A percentile compares a stretch with the other conserved stretches of the same genome.
Conservation (phyloP, 371 early-diverging fungal genomes). For the Mycotypha africana region DNA sequence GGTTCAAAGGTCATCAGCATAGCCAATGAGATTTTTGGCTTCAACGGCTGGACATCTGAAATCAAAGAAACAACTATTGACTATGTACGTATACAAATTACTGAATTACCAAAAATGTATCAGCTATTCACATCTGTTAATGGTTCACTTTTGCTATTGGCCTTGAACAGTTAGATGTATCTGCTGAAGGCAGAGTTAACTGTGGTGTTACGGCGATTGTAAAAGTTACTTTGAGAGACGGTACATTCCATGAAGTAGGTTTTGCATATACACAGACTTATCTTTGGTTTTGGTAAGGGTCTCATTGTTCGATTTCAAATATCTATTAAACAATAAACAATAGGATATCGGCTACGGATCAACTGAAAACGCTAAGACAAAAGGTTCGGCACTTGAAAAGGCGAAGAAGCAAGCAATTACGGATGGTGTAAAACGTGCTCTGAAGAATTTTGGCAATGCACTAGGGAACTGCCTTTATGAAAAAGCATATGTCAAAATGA, state of each 20-base stretch:
- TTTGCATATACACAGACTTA: too few relatives aligned
- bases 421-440: slow-evolving; percentile 92
- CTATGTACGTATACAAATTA: slow-evolving; percentile 42
- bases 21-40: slow-evolving; percentile 98
- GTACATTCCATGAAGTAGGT: slow-evolving; percentile 86
- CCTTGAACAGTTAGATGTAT: slow-evolving; percentile 31
- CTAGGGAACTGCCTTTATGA: slow-evolving; percentile 97
- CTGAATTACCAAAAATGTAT: neutral
- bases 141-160: neutral
- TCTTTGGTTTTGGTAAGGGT: neutral
- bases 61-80: slow-evolving; percentile 77
- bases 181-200: slow-evolving; percentile 47
- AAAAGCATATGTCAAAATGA: slow-evolving; percentile 69
- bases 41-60: slow-evolving; percentile 94
- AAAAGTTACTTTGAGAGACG: slow-evolving; percentile 90
- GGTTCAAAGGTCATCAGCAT: slow-evolving; percentile 87
- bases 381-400: slow-evolving; percentile 87
- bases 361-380: slow-evolving; percentile 79
- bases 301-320: neutral
- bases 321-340: neutral
- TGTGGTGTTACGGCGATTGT: slow-evolving; percentile 84
- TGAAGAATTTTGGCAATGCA: slow-evolving; percentile 92
- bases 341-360: slow-evolving; percentile 43
- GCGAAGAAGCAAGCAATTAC: slow-evolving; percentile 97
- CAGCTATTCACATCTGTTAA: too few relatives aligned